Evolutionary conservation across 331 rosid species (phyloP).

Genomic region (Erythrophleum ivorense): DNA sequence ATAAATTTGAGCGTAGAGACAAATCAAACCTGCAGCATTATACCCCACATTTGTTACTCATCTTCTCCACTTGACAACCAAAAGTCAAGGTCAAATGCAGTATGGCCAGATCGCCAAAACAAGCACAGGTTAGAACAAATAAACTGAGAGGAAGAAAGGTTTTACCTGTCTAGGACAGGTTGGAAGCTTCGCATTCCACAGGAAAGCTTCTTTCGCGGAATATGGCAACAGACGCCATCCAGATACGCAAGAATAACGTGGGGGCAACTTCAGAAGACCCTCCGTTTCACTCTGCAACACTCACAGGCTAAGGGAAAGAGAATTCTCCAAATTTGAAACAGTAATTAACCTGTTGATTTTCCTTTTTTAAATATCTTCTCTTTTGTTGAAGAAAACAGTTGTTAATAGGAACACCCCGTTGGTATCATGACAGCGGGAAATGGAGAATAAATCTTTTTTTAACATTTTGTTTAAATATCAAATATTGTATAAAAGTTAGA

Average conservation of each 20-base stretch:
- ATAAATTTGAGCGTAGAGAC: neutral
- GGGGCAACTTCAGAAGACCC: conserved; percentile 64
- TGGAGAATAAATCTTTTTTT: no score
- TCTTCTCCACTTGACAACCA: neutral
- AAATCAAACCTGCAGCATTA: conserved; percentile 44
- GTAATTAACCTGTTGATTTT: conserved; percentile 26
- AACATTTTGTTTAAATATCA: no score
- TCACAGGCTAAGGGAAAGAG: conserved; percentile 39
- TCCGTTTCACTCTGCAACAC: conserved; percentile 44
- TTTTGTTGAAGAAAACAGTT: neutral
- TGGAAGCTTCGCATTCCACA: conserved; percentile 45
- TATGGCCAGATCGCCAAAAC: conserved; percentile 54
- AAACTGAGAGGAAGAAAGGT: conserved; percentile 34
- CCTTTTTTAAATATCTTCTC: neutral
- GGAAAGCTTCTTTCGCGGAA: conserved; percentile 35
- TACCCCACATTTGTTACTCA: conserved; percentile 18
- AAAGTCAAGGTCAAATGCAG: conserved; percentile 41
- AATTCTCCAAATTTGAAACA: conserved; percentile 15
- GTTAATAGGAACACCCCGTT: no score
- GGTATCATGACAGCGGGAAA: no score
- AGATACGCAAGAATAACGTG: conserved; percentile 67
- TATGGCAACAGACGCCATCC: conserved; percentile 46
- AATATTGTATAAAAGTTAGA: no score
- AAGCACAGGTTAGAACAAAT: conserved; percentile 23
- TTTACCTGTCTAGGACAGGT: conserved; percentile 27